Evolutionary conservation across 1,284 basidiomycete species (phyloP), one percentile per base, ranked within the genome.

Genomic region (Neolentinus lepideus): DNA sequence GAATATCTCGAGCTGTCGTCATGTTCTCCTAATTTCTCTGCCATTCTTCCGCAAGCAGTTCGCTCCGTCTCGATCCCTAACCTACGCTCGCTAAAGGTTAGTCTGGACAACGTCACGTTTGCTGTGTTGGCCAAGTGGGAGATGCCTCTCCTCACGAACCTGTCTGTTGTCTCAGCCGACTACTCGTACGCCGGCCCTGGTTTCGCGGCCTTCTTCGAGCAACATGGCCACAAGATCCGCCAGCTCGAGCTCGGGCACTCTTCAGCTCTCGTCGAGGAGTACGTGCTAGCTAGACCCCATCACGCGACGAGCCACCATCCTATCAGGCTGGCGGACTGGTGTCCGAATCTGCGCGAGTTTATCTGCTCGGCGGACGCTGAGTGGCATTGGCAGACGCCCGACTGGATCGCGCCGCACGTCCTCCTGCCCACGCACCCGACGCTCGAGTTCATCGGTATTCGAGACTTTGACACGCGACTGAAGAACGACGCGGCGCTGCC

Each of bases 321-420:
- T 3, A 73, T 81, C 11, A 76, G 77, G 8, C 74, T 88, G 12
- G 81, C 79, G 16, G 71, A 73, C 19, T 84, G 81, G 78, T 86
- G 82, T 58, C 85, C 86, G 0, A 81, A 83, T 60, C 71, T 88
- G 38, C 71, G 71, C 35, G 77, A 86, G 63, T 84, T 89, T 63
- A 82, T 89, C 54, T 87, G 85, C 63, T 80, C 77, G 51, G 85
- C 85, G 2, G 84, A 88, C 58, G 85, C 85, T 1, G 85, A 85
- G 62, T 89, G 86, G 86, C 84, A 88, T 60, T 89, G 86, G 87
- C 77, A 81, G 61, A 76, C 74, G 54, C 87, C 87, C 0, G 85
- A 89, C 63, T 87, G 84, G 84, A 86, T 89, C 60, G 83, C 85
- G n/a, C 85, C 87, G 1, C 87, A 89, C 58, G 74, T 86, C 29